Evolutionary conservation across 306 rosid species (phyloP).

Genomic region (Acacia confusa): DNA sequence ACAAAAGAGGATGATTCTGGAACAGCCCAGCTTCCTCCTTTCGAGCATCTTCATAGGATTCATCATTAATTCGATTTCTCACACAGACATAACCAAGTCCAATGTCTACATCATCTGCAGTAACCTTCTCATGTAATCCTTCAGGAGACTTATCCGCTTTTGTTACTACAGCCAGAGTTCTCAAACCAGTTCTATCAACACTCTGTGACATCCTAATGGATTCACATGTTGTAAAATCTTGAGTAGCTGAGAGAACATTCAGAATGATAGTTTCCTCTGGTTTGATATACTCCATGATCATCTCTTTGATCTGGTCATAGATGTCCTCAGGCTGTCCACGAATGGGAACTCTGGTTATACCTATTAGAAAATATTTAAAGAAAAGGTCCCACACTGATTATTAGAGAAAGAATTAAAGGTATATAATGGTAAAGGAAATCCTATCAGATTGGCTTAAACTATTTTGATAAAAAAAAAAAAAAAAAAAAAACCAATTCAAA

Average conservation of each 20-base stretch:
- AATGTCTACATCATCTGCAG: slow-evolving; percentile 63
- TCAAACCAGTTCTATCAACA: slow-evolving; percentile 54
- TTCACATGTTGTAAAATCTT: slow-evolving; percentile 67
- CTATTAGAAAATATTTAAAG: not conserved
- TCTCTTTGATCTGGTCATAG: slow-evolving; percentile 58
- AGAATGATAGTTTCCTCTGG: slow-evolving; percentile 63
- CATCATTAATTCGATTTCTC: slow-evolving; percentile 50
- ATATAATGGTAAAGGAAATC: too few relatives aligned
- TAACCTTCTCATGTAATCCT: slow-evolving; percentile 59
- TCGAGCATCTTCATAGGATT: slow-evolving; percentile 57
- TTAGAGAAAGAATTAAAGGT: too few relatives aligned
- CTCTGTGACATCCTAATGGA: slow-evolving; percentile 63
- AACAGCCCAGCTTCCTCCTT: slow-evolving; percentile 38
- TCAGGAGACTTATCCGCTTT: slow-evolving; percentile 63
- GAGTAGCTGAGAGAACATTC: slow-evolving; percentile 68
- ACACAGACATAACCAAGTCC: slow-evolving; percentile 68
- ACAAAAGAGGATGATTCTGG: slow-evolving; percentile 35
- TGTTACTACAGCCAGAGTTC: slow-evolving; percentile 64
- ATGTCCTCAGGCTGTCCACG: slow-evolving; percentile 65
- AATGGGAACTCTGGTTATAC: slow-evolving; percentile 62
- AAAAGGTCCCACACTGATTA: not conserved
- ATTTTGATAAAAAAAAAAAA: too few relatives aligned
- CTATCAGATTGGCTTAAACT: too few relatives aligned
- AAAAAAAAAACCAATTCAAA: too few relatives aligned
- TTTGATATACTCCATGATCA: slow-evolving; percentile 58